Evolutionary conservation across 768 basidiomycete species (phyloP).

Genomic region (Jaapia argillacea): DNA sequence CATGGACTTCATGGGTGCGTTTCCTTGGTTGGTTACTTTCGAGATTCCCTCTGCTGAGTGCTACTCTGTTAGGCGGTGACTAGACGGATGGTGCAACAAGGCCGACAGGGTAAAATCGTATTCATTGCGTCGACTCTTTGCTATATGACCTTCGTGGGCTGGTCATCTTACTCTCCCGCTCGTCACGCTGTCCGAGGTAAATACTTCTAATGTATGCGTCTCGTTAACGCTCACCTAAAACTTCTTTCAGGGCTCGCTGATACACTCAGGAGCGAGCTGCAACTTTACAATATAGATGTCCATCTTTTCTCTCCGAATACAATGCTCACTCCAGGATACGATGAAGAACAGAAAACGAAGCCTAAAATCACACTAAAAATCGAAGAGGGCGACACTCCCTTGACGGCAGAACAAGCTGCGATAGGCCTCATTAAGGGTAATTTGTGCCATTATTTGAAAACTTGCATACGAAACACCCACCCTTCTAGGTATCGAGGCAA

Average conservation of each 20-base stretch:
- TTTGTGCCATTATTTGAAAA: constrained; percentile 20
- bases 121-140: constrained; percentile 70
- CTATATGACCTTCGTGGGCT: constrained; percentile 71
- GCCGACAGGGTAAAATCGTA: constrained; percentile 57
- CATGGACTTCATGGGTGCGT: constrained; percentile 42
- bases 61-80: constrained; percentile 42
- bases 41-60: background rate
- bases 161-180: constrained; percentile 68
- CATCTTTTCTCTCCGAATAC: constrained; percentile 80
- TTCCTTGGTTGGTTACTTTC: background rate
- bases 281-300: constrained; percentile 67
- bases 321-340: constrained; percentile 70
- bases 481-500: background rate
- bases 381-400: constrained; percentile 59
- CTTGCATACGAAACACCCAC: constrained; percentile 57
- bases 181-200: constrained; percentile 82
- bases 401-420: constrained; percentile 58
- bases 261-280: constrained; percentile 66
- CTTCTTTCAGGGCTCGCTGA: constrained; percentile 66
- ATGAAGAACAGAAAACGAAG: constrained; percentile 68
- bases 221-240: background rate
- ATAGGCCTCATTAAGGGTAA: constrained; percentile 46
- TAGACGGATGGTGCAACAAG: constrained; percentile 49
- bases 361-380: constrained; percentile 67
- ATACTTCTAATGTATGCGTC: constrained; percentile 2